These are phyloP conservation scores for Allium sativum DNA, from an alignment of 106 monocot genomes.

Conservation along the genomic window DNA sequence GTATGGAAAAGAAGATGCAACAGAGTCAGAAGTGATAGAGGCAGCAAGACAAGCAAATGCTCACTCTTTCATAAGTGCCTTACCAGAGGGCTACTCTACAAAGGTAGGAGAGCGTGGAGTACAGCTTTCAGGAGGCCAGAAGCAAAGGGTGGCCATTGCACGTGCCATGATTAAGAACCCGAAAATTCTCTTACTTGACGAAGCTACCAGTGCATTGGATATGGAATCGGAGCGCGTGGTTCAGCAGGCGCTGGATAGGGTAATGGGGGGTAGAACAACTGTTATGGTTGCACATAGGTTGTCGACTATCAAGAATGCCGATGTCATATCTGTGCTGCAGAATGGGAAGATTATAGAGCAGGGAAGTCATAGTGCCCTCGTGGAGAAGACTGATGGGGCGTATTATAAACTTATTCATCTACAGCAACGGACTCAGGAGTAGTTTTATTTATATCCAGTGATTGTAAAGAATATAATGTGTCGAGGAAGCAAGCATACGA, in stretches of 20 bases:
- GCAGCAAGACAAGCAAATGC: neutral
- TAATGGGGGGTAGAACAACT: slow-evolving; percentile 59
- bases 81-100: slow-evolving; percentile 78
- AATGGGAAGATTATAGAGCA: slow-evolving; percentile 71
- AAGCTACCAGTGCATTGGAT: slow-evolving; percentile 40
- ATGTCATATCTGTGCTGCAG: slow-evolving; percentile 60
- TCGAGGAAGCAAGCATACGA: neutral
- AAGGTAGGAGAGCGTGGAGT: slow-evolving; percentile 40
- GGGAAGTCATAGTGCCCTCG: slow-evolving; percentile 49
- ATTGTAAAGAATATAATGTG: neutral
- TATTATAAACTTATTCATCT: slow-evolving; percentile 76
- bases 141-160: neutral
- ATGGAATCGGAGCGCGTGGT: slow-evolving; percentile 63
- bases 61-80: slow-evolving; percentile 47
- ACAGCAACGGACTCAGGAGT: slow-evolving; percentile 59
- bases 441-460: neutral
- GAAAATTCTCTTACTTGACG: slow-evolving; percentile 33
- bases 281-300: slow-evolving; percentile 63
- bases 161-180: slow-evolving; percentile 52
- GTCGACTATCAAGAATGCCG: slow-evolving; percentile 66
- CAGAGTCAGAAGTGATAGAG: neutral
- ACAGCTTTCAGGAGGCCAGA: neutral
- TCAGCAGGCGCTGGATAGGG: slow-evolving; percentile 56
- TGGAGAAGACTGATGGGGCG: slow-evolving; percentile 54
- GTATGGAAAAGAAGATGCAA: neutral